Percentiles rank a stretch among this genome's conserved stretches.
Evolutionary conservation across 192 early-diverging fungal genomes (phyloP).

Genomic region (Pilaira anomala): DNA sequence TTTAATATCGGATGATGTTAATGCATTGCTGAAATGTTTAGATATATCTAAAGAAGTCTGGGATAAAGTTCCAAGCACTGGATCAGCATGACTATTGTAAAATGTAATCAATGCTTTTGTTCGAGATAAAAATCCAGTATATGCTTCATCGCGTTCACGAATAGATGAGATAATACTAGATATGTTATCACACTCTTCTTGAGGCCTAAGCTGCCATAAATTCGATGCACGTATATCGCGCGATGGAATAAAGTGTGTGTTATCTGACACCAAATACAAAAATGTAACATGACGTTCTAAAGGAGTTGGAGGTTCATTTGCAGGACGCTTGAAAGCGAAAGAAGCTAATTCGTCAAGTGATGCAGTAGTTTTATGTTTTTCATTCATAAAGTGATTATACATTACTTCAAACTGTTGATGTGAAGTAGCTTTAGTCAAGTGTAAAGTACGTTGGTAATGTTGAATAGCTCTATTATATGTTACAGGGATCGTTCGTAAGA

Average conservation of each 20-base stretch:
- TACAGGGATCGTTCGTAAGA: slow-evolving; percentile 17
- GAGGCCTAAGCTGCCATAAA: slow-evolving; percentile 48
- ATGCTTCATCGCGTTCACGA: slow-evolving; percentile 40
- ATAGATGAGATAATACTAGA: slow-evolving; percentile 47
- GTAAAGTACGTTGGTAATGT: slow-evolving; percentile 33
- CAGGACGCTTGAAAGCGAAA: slow-evolving; percentile 28
- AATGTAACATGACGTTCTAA: slow-evolving; percentile 55
- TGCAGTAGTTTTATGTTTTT: neutral
- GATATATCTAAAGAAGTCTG: slow-evolving; percentile 14
- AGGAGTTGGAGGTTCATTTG: slow-evolving; percentile 28
- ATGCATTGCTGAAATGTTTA: slow-evolving; percentile 22
- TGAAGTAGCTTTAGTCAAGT: slow-evolving; percentile 33
- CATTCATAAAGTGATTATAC: slow-evolving; percentile 12
- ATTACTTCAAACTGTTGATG: slow-evolving; percentile 37
- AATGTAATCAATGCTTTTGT: slow-evolving; percentile 36
- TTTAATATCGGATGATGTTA: slow-evolving; percentile 44
- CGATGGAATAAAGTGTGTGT: slow-evolving; percentile 48
- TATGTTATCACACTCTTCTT: slow-evolving; percentile 42
- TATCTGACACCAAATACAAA: slow-evolving; percentile 51
- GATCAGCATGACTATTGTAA: slow-evolving; percentile 21
- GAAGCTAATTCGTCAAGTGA: slow-evolving; percentile 33
- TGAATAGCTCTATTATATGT: slow-evolving; percentile 35
- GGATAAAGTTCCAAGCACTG: slow-evolving; percentile 3
- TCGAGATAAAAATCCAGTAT: slow-evolving; percentile 51
- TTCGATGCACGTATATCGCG: slow-evolving; percentile 45